Evolutionary conservation across 805 yeast species (phyloP).

Genomic region (Wickerhamiella dianesei): DNA sequence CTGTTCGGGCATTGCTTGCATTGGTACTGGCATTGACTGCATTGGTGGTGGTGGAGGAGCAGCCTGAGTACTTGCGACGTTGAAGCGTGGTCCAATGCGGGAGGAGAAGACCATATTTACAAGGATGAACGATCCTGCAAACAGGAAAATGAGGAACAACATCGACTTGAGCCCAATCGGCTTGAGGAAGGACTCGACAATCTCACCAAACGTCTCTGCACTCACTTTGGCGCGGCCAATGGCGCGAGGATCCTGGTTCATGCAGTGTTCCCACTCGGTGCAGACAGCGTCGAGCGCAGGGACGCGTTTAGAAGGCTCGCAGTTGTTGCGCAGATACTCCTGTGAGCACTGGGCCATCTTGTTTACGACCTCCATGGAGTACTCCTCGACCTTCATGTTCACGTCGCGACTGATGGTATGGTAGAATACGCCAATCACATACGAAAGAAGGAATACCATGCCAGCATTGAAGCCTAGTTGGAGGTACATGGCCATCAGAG

Average conservation of each 20-base stretch:
- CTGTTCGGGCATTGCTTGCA: not conserved
- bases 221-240: slow-evolving; percentile 59
- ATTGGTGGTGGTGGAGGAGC: not conserved
- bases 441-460: slow-evolving; percentile 38
- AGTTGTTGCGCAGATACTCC: slow-evolving; percentile 58
- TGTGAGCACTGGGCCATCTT: slow-evolving; percentile 58
- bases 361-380: slow-evolving; percentile 43
- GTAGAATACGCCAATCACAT: slow-evolving; percentile 38
- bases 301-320: slow-evolving; percentile 47
- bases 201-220: slow-evolving; percentile 74
- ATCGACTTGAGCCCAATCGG: slow-evolving; percentile 62
- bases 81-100: slow-evolving; percentile 14
- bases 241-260: slow-evolving; percentile 58
- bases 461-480: slow-evolving; percentile 48
- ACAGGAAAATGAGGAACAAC: slow-evolving; percentile 22
- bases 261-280: slow-evolving; percentile 64
- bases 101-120: slow-evolving; percentile 23
- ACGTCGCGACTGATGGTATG: slow-evolving; percentile 55
- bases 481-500: slow-evolving; percentile 44
- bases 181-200: slow-evolving; percentile 58
- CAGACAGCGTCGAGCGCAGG: slow-evolving; percentile 68
- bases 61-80: not conserved
- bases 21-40: not conserved
- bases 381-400: slow-evolving; percentile 49
- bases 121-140: slow-evolving; percentile 22